Conservation (phyloP, 495 filamentous ascomycete genomes). For the Talaromyces borbonicus region DNA sequence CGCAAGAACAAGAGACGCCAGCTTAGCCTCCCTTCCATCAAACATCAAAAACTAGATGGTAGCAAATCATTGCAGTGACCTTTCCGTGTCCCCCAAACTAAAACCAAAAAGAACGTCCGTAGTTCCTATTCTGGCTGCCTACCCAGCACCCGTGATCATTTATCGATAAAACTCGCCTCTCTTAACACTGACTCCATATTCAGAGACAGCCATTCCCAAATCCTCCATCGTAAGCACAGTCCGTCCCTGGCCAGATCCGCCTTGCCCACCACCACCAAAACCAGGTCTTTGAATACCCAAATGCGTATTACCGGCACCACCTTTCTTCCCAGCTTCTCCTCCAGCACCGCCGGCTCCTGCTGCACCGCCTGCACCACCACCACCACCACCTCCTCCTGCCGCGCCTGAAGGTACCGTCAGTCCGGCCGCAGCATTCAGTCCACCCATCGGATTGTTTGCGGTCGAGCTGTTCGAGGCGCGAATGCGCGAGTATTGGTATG, state of each 20-base stretch:
- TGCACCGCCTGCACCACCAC: constrained; percentile 44
- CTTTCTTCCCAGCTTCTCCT: constrained; percentile 61
- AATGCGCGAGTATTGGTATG: constrained; percentile 94
- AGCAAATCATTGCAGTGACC: no score
- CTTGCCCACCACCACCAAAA: constrained; percentile 86
- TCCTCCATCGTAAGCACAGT: constrained; percentile 99
- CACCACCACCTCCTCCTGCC: constrained; percentile 40
- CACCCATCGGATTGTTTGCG: constrained; percentile 79
- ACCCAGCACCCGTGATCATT: constrained; percentile 11
- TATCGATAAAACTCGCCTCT: constrained; percentile 94
- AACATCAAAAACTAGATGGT: no score
- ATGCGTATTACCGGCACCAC: constrained; percentile 44
- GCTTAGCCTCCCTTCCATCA: no score
- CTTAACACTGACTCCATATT: constrained; percentile 96
- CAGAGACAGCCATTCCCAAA: constrained; percentile 90
- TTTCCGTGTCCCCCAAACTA: no score
- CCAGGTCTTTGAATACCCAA: constrained; percentile 84
- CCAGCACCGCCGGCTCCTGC: constrained; percentile 58
- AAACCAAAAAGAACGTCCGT: neutral
- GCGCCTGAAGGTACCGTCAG: constrained; percentile 51
- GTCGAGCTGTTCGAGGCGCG: constrained; percentile 78
- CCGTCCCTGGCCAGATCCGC: constrained; percentile 72
- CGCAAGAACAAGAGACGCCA: no score
- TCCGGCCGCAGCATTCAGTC: constrained; percentile 67
- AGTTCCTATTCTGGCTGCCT: neutral